A percentile compares a stretch with the other conserved stretches of the same genome.
Evolutionary conservation across 768 basidiomycete genomes (phyloP).

Genomic region (Collybiopsis confluens): DNA sequence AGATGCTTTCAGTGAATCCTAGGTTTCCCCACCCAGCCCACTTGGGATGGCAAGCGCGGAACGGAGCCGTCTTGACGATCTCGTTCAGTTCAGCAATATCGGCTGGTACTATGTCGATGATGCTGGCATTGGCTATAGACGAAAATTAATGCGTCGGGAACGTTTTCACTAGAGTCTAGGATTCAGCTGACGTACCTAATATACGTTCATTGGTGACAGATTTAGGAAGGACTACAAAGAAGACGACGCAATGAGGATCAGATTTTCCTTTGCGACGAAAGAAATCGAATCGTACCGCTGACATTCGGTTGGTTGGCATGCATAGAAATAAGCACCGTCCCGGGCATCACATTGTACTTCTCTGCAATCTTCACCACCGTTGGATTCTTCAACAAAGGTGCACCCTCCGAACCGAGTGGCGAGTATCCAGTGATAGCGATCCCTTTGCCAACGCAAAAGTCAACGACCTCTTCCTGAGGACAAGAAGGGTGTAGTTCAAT

Average conservation of each 20-base stretch:
- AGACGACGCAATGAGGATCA: not conserved
- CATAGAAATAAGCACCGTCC: conserved; percentile 68
- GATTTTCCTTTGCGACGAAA: not conserved
- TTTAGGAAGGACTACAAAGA: conserved; percentile 59
- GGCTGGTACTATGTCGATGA: conserved; percentile 58
- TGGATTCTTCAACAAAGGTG: conserved; percentile 60
- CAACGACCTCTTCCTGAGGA: conserved; percentile 61
- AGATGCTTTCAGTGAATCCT: conserved; percentile 38
- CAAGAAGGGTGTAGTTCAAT: conserved; percentile 74
- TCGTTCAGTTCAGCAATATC: conserved; percentile 55
- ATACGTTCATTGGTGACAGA: conserved; percentile 71
- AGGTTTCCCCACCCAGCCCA: conserved; percentile 64
- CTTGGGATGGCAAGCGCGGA: conserved; percentile 60
- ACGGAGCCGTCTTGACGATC: conserved; percentile 58
- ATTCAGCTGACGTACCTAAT: conserved; percentile 29
- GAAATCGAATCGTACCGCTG: conserved; percentile 34
- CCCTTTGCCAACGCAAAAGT: conserved; percentile 56
- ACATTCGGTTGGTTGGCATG: conserved; percentile 66
- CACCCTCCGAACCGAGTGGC: conserved; percentile 68
- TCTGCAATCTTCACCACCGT: conserved; percentile 59
- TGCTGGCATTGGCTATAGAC: conserved; percentile 46
- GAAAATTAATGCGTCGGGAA: conserved; percentile 2
- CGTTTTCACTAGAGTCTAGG: not conserved
- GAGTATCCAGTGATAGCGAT: conserved; percentile 78
- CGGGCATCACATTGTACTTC: conserved; percentile 53